Evolutionary conservation across 352 stramenopile species (phyloP).

Genomic region (Phytophthora megakarya): DNA sequence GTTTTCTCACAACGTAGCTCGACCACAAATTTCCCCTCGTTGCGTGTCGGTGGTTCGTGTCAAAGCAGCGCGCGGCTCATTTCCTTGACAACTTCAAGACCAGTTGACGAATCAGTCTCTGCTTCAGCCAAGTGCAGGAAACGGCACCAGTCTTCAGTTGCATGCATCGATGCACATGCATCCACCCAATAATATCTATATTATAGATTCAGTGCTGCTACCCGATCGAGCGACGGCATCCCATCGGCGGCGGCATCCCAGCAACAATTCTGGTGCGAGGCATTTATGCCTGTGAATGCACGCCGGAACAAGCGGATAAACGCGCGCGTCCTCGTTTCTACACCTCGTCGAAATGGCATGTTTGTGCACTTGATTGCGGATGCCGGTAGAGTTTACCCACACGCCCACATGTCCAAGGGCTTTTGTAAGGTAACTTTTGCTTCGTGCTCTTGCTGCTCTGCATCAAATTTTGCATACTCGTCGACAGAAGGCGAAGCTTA

Average conservation of each 20-base stretch:
- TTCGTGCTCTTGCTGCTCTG: too few relatives aligned
- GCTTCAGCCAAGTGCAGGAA: constrained; percentile 16
- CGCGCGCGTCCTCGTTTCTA: constrained; percentile 6
- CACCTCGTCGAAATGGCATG: constrained; percentile 27
- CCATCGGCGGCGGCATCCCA: constrained; percentile 12
- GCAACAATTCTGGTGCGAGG: constrained; percentile 14
- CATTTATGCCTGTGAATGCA: constrained; percentile 1
- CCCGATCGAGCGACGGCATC: constrained; percentile 4
- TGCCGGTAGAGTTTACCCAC: constrained; percentile 8
- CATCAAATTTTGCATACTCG: background rate
- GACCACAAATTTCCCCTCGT: too few relatives aligned
- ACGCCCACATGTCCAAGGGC: constrained; percentile 9
- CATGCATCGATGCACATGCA: too few relatives aligned
- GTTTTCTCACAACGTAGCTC: too few relatives aligned
- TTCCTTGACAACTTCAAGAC: constrained; percentile 5
- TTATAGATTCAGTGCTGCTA: background rate
- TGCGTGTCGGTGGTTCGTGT: constrained; percentile 5
- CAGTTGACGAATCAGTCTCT: background rate
- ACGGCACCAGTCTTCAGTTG: background rate
- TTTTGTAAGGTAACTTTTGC: too few relatives aligned
- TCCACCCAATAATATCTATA: too few relatives aligned
- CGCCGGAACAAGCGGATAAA: constrained; percentile 20
- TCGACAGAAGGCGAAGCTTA: background rate
- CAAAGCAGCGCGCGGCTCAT: background rate
- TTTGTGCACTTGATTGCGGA: constrained; percentile 22